Base-by-base conservation (phyloP, 2,329 filamentous ascomycete species). In the Lomentospora prolificans region DNA sequence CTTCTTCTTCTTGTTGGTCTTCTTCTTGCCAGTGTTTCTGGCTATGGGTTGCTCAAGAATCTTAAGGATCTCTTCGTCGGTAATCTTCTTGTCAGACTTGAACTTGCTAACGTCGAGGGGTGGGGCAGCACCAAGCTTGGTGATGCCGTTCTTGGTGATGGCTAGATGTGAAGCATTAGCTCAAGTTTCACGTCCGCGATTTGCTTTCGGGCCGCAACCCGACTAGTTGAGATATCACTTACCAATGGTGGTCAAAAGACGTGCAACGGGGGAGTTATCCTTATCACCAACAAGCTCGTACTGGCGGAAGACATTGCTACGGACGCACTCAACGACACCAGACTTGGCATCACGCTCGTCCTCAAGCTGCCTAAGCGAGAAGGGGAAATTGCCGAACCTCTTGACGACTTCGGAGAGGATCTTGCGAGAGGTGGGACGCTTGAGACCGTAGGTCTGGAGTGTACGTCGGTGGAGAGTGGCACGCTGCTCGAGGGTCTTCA, bases 71-170 rank as follows among this genome's bases (percentile, higher is more conserved):
- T 97, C 92, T 76, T 95, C 90, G 61, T 97, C 92, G 62, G 85
- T 86, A 67, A 99, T 96, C 82, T 96, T 96, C 83, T 97, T 97
- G 72, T 97, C 91, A 31, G 89, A 86, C 81, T 96, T 87, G 79
- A 86, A 83, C 77, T 91, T 90, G 68, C 79, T 81, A 59, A 94
- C 70, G 67, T 97, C 90, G 60, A 87, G 79, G 22, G 85, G 70
- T 59, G 88, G 84, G 31, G 94, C 86, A 25, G 81, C 85, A 64
- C 89, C 85, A 57, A 99, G 77, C 75, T 89, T 89, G 67, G 87
- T 90, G 66, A 99, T 78, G 63, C 94, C 94, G 70, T 97, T 96
- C 84, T 99, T 99, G 66, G 90, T 96, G 71, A 99, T 90, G 59
- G 90, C 94, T 96, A 62, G 52, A 33, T 44, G 24, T 50, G 30